These are phyloP conservation scores for Volvariella volvacea DNA, from an alignment of 1,284 basidiomycete species.

Conservation along the genomic window DNA sequence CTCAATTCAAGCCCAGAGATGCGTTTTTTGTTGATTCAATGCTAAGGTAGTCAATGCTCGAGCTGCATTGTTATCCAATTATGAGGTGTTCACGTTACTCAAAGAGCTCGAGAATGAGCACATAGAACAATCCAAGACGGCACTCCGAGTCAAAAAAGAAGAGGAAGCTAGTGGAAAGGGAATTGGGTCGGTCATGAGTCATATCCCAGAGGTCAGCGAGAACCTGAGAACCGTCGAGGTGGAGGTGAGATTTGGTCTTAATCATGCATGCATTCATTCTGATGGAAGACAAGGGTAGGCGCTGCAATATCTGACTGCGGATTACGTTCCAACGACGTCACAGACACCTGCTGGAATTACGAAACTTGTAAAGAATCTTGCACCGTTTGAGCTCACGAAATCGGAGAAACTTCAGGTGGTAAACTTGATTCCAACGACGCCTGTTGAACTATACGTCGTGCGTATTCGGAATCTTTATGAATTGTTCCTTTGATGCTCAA, in stretches of 20 bases:
- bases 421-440: conserved; percentile 77
- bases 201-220: conserved; percentile 52
- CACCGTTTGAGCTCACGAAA: conserved; percentile 74
- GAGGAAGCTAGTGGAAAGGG: conserved; percentile 29
- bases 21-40: background rate
- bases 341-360: conserved; percentile 67
- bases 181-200: conserved; percentile 20
- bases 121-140: conserved; percentile 50
- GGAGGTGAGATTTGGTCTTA: conserved; percentile 31
- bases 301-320: conserved; percentile 75
- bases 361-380: conserved; percentile 61
- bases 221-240: conserved; percentile 87
- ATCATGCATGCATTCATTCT: conserved; percentile 1
- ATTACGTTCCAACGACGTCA: conserved; percentile 58
- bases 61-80: conserved; percentile 78
- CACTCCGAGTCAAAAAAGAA: conserved; percentile 60
- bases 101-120: conserved; percentile 68
- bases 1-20: background rate
- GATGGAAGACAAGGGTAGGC: conserved; percentile 40
- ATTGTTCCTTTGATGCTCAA: background rate
- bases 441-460: conserved; percentile 88
- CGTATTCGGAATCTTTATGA: conserved; percentile 22
- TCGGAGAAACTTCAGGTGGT: conserved; percentile 88
- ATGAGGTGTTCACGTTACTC: conserved; percentile 75
- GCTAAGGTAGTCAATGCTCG: conserved; percentile 71